These are phyloP conservation scores for Nicotiana paniculata DNA, from an alignment of 257 asterid genomes.

Conservation along the genomic window DNA sequence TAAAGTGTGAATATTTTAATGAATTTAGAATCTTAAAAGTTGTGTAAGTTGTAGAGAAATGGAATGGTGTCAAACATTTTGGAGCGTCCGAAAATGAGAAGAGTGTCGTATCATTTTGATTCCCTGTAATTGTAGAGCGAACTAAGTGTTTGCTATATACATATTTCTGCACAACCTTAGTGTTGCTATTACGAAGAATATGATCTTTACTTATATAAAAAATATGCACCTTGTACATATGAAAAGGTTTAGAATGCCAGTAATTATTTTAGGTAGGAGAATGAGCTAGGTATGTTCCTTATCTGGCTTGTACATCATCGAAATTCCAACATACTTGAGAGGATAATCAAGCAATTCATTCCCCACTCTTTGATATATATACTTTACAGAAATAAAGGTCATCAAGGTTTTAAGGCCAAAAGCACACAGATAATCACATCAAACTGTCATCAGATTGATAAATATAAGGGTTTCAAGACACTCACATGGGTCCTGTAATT, in stretches of 20 bases:
- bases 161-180: too few species aligned
- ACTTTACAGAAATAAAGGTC: not conserved
- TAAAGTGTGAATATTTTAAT: too few species aligned
- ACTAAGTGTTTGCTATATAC: too few species aligned
- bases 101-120: too few species aligned
- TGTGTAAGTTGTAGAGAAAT: too few species aligned
- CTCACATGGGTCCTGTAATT: slow-evolving; percentile 31
- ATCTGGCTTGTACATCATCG: not conserved
- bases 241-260: not conserved
- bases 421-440: not conserved
- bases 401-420: not conserved
- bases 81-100: too few species aligned
- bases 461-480: slow-evolving; percentile 4
- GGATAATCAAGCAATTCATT: not conserved
- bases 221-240: too few species aligned
- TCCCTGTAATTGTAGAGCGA: too few species aligned
- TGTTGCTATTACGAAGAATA: too few species aligned
- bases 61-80: too few species aligned
- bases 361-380: not conserved
- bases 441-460: not conserved
- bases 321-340: not conserved
- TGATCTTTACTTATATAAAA: too few species aligned
- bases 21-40: too few species aligned
- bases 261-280: not conserved
- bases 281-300: not conserved